A percentile compares a stretch with the other conserved stretches of the same genome.
Evolutionary conservation across 2,329 filamentous ascomycete genomes (phyloP).

Genomic region (Neurospora sp.): DNA sequence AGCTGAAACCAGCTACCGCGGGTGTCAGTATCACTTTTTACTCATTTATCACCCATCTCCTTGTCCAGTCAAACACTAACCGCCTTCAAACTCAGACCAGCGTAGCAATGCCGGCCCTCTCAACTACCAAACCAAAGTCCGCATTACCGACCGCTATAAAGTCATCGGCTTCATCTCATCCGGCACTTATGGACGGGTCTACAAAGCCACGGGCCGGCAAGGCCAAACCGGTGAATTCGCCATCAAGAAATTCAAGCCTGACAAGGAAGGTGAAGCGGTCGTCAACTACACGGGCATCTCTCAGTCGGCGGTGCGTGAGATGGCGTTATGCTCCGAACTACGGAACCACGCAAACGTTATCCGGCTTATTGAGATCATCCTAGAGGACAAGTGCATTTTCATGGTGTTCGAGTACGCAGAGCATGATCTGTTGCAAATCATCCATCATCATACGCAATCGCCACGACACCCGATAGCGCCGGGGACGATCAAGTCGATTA

Average conservation of each 20-base stretch:
- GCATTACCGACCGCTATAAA: slow-evolving; percentile 86
- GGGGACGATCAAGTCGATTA: slow-evolving; percentile 79
- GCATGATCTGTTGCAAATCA: slow-evolving; percentile 93
- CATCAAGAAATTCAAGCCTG: slow-evolving; percentile 99
- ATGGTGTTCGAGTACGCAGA: slow-evolving; percentile 99
- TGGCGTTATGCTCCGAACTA: slow-evolving; percentile 91
- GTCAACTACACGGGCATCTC: slow-evolving; percentile 95
- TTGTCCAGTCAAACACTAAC: slow-evolving; percentile 23
- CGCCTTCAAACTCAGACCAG: slow-evolving; percentile 40
- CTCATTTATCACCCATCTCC: background rate
- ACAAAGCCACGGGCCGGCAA: slow-evolving; percentile 78
- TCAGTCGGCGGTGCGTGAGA: slow-evolving; percentile 92
- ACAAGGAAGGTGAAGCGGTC: slow-evolving; percentile 84
- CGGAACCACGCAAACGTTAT: slow-evolving; percentile 75
- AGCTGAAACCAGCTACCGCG: slow-evolving; percentile 13
- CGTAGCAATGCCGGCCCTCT: slow-evolving; percentile 32
- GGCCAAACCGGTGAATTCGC: slow-evolving; percentile 75
- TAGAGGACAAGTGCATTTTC: slow-evolving; percentile 98
- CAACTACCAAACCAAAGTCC: slow-evolving; percentile 65
- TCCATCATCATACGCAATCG: slow-evolving; percentile 91
- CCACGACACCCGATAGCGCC: slow-evolving; percentile 82
- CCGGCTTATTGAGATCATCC: slow-evolving; percentile 83
- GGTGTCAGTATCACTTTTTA: slow-evolving; percentile 8
- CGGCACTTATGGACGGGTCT: slow-evolving; percentile 94
- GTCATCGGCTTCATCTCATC: slow-evolving; percentile 91